Percentiles rank a stretch among this genome's conserved stretches.
Evolutionary conservation across 1,284 basidiomycete species (phyloP).

Genomic region (Sporisorium reilianum): DNA sequence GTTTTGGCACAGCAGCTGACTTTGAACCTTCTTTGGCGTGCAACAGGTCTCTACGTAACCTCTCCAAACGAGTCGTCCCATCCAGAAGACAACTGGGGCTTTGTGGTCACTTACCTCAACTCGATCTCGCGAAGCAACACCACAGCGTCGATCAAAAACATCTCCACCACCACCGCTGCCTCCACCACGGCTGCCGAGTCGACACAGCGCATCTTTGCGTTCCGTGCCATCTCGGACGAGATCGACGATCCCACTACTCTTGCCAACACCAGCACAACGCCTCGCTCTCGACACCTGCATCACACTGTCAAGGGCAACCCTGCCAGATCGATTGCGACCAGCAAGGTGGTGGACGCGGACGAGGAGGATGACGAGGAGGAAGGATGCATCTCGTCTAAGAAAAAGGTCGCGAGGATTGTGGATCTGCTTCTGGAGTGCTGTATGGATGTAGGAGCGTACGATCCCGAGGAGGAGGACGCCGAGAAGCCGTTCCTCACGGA

Average conservation of each 20-base stretch:
- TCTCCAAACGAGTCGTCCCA: slow-evolving; percentile 58
- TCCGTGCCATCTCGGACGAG: slow-evolving; percentile 61
- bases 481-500: slow-evolving; percentile 44
- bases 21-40: background rate
- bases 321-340: background rate
- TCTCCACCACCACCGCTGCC: slow-evolving; percentile 27
- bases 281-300: slow-evolving; percentile 33
- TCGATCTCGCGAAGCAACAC: slow-evolving; percentile 46
- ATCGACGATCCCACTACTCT: slow-evolving; percentile 11
- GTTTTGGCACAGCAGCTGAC: background rate
- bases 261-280: slow-evolving; percentile 1
- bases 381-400: slow-evolving; percentile 65
- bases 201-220: slow-evolving; percentile 47
- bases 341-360: background rate
- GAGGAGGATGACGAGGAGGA: slow-evolving; percentile 23
- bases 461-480: slow-evolving; percentile 20
- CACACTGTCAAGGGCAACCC: slow-evolving; percentile 21
- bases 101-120: slow-evolving; percentile 55
- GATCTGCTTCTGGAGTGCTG: slow-evolving; percentile 79
- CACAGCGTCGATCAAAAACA: slow-evolving; percentile 52
- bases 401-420: slow-evolving; percentile 89
- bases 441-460: slow-evolving; percentile 48
- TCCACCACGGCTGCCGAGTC: slow-evolving; percentile 11
- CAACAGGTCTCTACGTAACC: slow-evolving; percentile 53
- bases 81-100: slow-evolving; percentile 63